phyloP scores from a whole-genome alignment of 2,329 filamentous ascomycete genomes.

The Diaporthe citriasiana region DNA sequence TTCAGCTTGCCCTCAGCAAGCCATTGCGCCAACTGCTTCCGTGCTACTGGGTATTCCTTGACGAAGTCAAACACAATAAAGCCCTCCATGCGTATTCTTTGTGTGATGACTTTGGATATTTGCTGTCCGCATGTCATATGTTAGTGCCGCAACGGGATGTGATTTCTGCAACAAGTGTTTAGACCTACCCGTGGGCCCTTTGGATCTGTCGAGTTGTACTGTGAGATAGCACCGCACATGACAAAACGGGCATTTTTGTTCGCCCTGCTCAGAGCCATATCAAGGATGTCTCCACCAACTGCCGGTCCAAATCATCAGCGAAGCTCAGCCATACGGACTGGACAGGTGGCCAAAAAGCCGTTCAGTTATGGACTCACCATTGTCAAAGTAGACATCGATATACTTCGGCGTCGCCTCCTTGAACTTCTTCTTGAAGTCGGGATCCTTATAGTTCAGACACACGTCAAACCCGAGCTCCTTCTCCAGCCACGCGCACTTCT shows the following conservation, averaged over 20 bases:
- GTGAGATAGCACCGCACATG: conserved; percentile 70
- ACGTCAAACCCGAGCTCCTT: conserved; percentile 74
- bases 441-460: conserved; percentile 78
- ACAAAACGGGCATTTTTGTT: conserved; percentile 75
- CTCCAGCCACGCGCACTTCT: conserved; percentile 74
- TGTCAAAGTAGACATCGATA: conserved; percentile 83
- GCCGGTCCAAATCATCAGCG: not conserved
- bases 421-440: conserved; percentile 72
- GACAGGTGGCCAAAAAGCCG: not conserved
- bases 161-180: no score
- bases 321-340: not conserved
- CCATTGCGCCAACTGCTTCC: conserved; percentile 75
- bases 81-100: conserved; percentile 67
- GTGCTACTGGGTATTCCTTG: conserved; percentile 69
- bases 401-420: conserved; percentile 69
- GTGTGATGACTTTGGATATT: conserved; percentile 42
- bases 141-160: not conserved
- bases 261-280: conserved; percentile 74
- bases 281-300: conserved; percentile 79
- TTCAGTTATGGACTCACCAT: conserved; percentile 52
- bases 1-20: conserved; percentile 79
- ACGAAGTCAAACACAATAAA: conserved; percentile 81
- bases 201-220: conserved; percentile 41
- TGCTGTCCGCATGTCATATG: conserved; percentile 28
- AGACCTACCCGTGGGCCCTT: conserved; percentile 36